Evolutionary conservation across 2,329 filamentous ascomycete species (phyloP), one percentile per base, ranked within the genome.

Genomic region (Aureobasidium sp.): DNA sequence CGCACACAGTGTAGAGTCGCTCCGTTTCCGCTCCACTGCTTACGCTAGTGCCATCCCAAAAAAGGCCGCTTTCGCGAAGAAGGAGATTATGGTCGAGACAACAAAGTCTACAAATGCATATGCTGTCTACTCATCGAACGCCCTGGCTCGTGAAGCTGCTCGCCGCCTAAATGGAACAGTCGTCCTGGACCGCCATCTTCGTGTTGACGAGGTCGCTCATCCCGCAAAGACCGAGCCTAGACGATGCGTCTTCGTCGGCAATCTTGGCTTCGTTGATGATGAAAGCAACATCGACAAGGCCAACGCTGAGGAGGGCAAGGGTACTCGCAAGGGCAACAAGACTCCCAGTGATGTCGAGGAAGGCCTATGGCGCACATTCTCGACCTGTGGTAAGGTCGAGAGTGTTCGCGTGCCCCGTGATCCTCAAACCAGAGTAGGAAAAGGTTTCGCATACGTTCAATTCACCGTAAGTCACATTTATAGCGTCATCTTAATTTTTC

Each of bases 371-470:
- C 83, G 86, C 50, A 87, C 88, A 23, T 95, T 96, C 70, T 78
- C 81, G 64, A 84, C 88, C 72, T 87, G 83, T 64, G 92, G 93
- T 67, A 89, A 84, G 66, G 89, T 99, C 13, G 93, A 99, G 76
- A 96, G 87, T 71, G 95, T 99, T 39, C 89, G 94, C 37, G 91
- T 99, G 23, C 84, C 97, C 56, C 86, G 94, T 61, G 94, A 99
- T 71, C 81, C 89, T 65, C 88, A 89, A 67, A 99, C 95, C 8
- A 85, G 95, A 55, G 90, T 99, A 34, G 91, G 94, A 70, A 99
- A 99, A 74, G 94, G 94, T 5, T 91, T 99, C 71, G 95, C 95
- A 65, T 99, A 99, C 70, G 93, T 99, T 17, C 94, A 99, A 72
- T 99, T 99, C 76, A 85, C 87, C 70, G 60, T 48, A 62, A 37